Conservation (phyloP, 495 filamentous ascomycete species). For the Penicillium cinerascens region DNA sequence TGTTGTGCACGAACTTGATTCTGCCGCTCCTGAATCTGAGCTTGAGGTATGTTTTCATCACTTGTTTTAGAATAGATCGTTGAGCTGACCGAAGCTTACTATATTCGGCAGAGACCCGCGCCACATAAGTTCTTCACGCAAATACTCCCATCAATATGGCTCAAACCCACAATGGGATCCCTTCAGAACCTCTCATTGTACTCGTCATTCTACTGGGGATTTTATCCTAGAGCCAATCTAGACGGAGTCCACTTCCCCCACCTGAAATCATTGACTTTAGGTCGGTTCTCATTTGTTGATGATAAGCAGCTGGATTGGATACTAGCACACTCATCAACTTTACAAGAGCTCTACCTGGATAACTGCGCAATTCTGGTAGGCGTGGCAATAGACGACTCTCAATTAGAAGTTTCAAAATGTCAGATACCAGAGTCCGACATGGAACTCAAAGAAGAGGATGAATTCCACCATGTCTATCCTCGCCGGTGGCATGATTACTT, state of each 20-base stretch:
- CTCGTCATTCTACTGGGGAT: constrained; percentile 19
- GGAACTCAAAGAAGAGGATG: constrained; percentile 2
- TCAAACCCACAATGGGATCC: constrained; percentile 15
- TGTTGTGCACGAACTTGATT: constrained; percentile 10
- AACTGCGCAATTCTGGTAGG: constrained; percentile 13
- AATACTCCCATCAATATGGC: constrained; percentile 16
- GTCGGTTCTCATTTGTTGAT: constrained; percentile 23
- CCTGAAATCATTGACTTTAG: constrained; percentile 21
- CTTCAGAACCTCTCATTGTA: constrained; percentile 26
- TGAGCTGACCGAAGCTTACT: too few relatives aligned
- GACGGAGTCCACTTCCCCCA: constrained; percentile 17
- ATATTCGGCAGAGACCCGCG: neutral
- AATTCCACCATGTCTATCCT: neutral
- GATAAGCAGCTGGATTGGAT: constrained; percentile 25
- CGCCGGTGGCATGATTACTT: constrained; percentile 8
- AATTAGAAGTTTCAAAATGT: neutral
- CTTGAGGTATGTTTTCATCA: constrained; percentile 7
- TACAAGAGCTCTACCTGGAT: constrained; percentile 18
- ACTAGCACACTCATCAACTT: constrained; percentile 8
- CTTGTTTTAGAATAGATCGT: neutral
- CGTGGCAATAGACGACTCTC: neutral
- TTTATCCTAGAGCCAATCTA: constrained; percentile 19
- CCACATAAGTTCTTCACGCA: constrained; percentile 6
- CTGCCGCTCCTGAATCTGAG: constrained; percentile 13
- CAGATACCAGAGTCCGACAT: constrained; percentile 4